Evolutionary conservation across 352 stramenopile genomes (phyloP).

Genomic region (Pythium scleroteichum): DNA sequence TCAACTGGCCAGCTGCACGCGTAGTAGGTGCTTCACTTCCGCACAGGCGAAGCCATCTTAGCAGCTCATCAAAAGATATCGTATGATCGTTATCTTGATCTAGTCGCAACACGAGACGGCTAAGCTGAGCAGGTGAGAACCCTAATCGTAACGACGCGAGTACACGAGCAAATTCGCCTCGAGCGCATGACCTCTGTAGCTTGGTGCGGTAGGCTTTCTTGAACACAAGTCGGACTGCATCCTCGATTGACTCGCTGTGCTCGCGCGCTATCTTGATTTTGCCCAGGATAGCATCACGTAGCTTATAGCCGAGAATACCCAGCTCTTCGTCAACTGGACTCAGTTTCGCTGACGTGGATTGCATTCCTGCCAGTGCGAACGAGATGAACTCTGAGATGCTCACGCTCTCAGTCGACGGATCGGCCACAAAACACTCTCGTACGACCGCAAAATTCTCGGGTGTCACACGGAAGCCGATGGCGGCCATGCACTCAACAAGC

Average conservation of each 20-base stretch:
- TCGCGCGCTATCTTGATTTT: constrained; percentile 37
- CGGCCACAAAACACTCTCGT: constrained; percentile 50
- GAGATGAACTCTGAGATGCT: constrained; percentile 75
- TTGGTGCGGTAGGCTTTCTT: constrained; percentile 38
- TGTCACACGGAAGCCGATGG: constrained; percentile 48
- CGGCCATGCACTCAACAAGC: constrained; percentile 47
- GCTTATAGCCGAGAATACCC: constrained; percentile 45
- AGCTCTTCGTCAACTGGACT: constrained; percentile 34
- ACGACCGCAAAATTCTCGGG: constrained; percentile 47
- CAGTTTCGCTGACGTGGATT: neutral
- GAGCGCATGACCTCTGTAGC: constrained; percentile 25
- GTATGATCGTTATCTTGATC: constrained; percentile 52
- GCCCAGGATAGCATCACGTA: constrained; percentile 50
- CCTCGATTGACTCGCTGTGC: constrained; percentile 42
- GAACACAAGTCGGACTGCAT: constrained; percentile 62
- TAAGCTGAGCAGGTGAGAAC: constrained; percentile 47
- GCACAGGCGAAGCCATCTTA: constrained; percentile 60
- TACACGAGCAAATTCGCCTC: constrained; percentile 38
- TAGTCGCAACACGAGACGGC: constrained; percentile 49
- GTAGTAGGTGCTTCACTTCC: neutral
- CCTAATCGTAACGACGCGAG: constrained; percentile 44
- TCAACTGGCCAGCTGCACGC: neutral
- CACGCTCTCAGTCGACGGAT: constrained; percentile 36
- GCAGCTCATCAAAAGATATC: constrained; percentile 71
- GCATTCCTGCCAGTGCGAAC: constrained; percentile 50